Conservation (phyloP, 129 eudicot species). For the Sambucus nigra region DNA sequence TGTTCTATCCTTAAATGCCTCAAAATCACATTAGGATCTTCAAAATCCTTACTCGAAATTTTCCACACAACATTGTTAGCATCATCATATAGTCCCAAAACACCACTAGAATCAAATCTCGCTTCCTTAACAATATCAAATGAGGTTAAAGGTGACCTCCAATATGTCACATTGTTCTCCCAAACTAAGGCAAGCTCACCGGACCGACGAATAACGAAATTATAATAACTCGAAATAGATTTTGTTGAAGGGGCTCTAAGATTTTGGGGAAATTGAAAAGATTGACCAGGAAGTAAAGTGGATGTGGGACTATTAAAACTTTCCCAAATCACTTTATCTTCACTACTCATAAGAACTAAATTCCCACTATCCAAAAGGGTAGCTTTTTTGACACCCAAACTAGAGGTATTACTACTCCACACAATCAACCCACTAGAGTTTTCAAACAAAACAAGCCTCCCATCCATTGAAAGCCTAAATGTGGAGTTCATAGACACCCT, state of each 20-base stretch:
- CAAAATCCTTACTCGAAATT: slow-evolving; percentile 44
- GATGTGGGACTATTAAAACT: slow-evolving; percentile 65
- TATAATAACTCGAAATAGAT: slow-evolving; percentile 54
- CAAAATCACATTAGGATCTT: slow-evolving; percentile 39
- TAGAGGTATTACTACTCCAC: slow-evolving; percentile 72
- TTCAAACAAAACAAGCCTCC: slow-evolving; percentile 40
- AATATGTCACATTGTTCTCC: slow-evolving; percentile 72
- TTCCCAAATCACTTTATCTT: slow-evolving; percentile 41
- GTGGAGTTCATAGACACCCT: slow-evolving; percentile 53
- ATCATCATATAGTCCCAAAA: slow-evolving; percentile 45
- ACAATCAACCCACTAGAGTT: slow-evolving; percentile 33
- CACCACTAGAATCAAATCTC: slow-evolving; percentile 40
- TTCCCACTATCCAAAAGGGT: slow-evolving; percentile 55
- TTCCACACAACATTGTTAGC: slow-evolving; percentile 36
- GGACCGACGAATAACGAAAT: slow-evolving; percentile 27
- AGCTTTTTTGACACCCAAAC: slow-evolving; percentile 50
- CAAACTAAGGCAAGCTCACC: slow-evolving; percentile 53
- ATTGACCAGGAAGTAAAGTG: slow-evolving; percentile 57
- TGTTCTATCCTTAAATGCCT: slow-evolving; percentile 62
- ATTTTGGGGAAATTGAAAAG: slow-evolving; percentile 43
- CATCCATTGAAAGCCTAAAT: slow-evolving; percentile 50
- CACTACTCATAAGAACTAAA: slow-evolving; percentile 40
- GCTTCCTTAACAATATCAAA: slow-evolving; percentile 39
- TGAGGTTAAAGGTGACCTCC: slow-evolving; percentile 37
- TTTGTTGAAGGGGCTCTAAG: slow-evolving; percentile 50